Evolutionary conservation across 1,284 basidiomycete species (phyloP).

Genomic region (Leccinum pachyderme): DNA sequence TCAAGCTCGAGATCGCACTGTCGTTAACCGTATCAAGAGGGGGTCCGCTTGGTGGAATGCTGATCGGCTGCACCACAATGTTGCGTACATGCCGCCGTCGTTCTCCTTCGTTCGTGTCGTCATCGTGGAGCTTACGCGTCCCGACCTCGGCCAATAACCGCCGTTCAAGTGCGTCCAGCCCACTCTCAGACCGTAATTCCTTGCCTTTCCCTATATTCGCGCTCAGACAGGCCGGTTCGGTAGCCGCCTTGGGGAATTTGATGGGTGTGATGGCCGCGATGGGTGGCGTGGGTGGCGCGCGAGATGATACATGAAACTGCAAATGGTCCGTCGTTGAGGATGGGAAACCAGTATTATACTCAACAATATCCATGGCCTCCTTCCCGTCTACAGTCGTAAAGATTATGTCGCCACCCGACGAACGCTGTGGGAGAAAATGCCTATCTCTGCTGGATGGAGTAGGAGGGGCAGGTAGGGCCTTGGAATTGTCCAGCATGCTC

Average conservation of each 20-base stretch:
- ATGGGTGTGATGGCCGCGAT: slow-evolving; percentile 46
- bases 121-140: slow-evolving; percentile 49
- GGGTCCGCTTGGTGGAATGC: slow-evolving; percentile 40
- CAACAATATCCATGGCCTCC: slow-evolving; percentile 3
- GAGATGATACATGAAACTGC: neutral
- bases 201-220: slow-evolving; percentile 18
- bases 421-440: slow-evolving; percentile 19
- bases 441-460: slow-evolving; percentile 43
- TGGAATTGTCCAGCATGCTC: slow-evolving; percentile 36
- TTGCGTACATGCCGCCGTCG: slow-evolving; percentile 47
- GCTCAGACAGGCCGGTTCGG: slow-evolving; percentile 25
- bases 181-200: slow-evolving; percentile 36
- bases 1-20: slow-evolving; percentile 72
- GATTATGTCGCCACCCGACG: slow-evolving; percentile 25
- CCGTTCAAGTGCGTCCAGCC: slow-evolving; percentile 63
- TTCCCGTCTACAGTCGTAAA: slow-evolving; percentile 13
- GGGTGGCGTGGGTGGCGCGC: slow-evolving; percentile 50
- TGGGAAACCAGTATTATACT: slow-evolving; percentile 7
- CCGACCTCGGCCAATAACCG: slow-evolving; percentile 63
- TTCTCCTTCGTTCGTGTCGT: slow-evolving; percentile 7
- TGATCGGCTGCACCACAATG: slow-evolving; percentile 40
- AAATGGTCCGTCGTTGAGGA: slow-evolving; percentile 12
- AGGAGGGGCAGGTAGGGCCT: slow-evolving; percentile 60
- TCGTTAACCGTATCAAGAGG: slow-evolving; percentile 52
- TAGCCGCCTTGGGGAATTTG: slow-evolving; percentile 33